A percentile compares a stretch with the other conserved stretches of the same genome.
phyloP scores from a whole-genome alignment of 306 rosid species.

The Crotalaria pallida region DNA sequence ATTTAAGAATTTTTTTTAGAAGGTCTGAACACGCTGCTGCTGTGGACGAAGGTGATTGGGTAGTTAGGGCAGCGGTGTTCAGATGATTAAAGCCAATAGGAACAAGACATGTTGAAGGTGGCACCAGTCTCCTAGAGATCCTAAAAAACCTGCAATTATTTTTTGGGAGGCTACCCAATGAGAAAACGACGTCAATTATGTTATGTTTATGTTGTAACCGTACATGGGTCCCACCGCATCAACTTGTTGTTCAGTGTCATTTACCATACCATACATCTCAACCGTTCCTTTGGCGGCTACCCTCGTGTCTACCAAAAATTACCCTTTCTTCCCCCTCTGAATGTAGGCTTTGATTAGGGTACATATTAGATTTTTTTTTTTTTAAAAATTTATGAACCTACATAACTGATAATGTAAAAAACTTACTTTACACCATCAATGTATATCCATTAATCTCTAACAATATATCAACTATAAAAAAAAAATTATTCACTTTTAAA shows the following conservation, averaged over 20 bases:
- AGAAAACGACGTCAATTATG: constrained; percentile 31
- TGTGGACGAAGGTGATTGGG: not conserved
- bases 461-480: no score
- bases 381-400: no score
- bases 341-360: no score
- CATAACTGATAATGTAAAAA: no score
- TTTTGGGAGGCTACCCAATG: constrained; percentile 40
- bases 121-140: constrained; percentile 34
- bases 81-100: not conserved
- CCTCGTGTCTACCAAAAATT: not conserved
- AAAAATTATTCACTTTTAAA: no score
- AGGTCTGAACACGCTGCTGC: no score
- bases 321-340: no score
- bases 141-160: constrained; percentile 46
- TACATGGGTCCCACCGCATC: constrained; percentile 37
- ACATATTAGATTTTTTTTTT: no score
- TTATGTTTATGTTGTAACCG: not conserved
- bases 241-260: constrained; percentile 31
- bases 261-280: constrained; percentile 25
- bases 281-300: constrained; percentile 56
- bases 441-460: no score
- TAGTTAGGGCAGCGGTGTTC: not conserved
- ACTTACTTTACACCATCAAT: no score
- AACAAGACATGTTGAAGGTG: not conserved
- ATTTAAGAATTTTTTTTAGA: no score